Conservation (phyloP, 2,329 filamentous ascomycete genomes). For the Alternaria rosae region DNA sequence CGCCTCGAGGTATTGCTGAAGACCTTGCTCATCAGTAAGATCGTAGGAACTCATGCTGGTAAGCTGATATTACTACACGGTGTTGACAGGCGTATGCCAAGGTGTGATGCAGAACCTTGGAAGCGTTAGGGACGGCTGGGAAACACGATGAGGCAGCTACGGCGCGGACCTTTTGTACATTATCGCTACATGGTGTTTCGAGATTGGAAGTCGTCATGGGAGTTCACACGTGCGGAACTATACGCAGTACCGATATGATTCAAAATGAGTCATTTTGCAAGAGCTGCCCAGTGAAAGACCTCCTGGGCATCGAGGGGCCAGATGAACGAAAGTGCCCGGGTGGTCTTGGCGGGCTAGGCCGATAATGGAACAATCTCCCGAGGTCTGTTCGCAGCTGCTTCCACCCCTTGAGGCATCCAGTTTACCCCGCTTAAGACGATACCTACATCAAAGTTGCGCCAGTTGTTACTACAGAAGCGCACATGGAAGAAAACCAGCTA, state of each 20-base stretch:
- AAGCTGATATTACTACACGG: not conserved
- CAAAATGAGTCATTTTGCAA: constrained; percentile 37
- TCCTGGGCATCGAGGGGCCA: not conserved
- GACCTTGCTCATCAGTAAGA: constrained; percentile 31
- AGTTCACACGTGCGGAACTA: no score
- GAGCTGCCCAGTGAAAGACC: constrained; percentile 6
- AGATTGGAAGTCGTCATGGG: not conserved
- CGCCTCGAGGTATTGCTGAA: constrained; percentile 29
- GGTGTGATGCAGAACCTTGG: not conserved
- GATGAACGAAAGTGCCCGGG: not conserved
- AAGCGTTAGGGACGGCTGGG: not conserved
- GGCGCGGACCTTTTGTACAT: not conserved
- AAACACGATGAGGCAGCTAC: not conserved
- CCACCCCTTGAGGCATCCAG: not conserved
- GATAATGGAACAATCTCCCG: not conserved
- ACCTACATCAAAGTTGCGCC: not conserved
- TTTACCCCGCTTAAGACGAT: not conserved
- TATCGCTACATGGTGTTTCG: not conserved
- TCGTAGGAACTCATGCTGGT: not conserved
- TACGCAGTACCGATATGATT: constrained; percentile 16
- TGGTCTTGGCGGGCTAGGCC: not conserved
- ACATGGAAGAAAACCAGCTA: not conserved
- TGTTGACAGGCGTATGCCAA: not conserved
- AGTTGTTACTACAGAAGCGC: not conserved
- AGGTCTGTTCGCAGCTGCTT: not conserved